These are phyloP conservation scores for Aulographum hederae DNA, from an alignment of 2,329 filamentous ascomycete species.

Conservation along the genomic window DNA sequence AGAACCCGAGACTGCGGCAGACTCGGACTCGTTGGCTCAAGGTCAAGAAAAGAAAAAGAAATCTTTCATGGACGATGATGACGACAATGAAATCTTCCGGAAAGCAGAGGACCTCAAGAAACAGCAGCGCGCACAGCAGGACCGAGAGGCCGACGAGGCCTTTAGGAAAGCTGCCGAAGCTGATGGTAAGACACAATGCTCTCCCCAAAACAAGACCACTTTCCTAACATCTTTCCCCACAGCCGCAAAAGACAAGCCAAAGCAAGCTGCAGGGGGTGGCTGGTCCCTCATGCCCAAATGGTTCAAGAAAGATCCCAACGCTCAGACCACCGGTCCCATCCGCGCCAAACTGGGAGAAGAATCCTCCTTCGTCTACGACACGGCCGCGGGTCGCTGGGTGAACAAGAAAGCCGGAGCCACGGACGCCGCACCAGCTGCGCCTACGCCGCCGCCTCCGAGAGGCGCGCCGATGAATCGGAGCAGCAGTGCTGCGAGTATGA, in stretches of 20 bases:
- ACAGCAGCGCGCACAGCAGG: conserved; percentile 36
- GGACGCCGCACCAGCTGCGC: conserved; percentile 33
- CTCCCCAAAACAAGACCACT: not conserved
- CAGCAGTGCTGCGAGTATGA: conserved; percentile 2
- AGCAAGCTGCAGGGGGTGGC: conserved; percentile 51
- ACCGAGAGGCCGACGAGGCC: conserved; percentile 67
- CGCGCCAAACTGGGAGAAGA: conserved; percentile 87
- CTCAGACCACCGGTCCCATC: conserved; percentile 44
- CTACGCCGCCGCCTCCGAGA: conserved; percentile 56
- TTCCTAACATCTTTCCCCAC: conserved; percentile 1
- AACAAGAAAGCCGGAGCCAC: conserved; percentile 65
- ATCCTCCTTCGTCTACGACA: conserved; percentile 84
- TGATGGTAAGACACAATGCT: conserved; percentile 33
- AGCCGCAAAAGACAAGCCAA: conserved; percentile 38
- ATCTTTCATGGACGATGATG: conserved; percentile 66
- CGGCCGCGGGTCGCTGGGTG: conserved; percentile 93
- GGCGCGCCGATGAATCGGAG: not conserved
- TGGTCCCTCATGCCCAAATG: conserved; percentile 70
- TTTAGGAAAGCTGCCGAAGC: conserved; percentile 67
- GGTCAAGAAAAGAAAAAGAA: conserved; percentile 27
- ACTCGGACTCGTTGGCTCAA: conserved; percentile 19
- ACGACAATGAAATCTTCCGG: conserved; percentile 42
- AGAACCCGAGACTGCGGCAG: conserved; percentile 27
- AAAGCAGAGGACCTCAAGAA: conserved; percentile 34
- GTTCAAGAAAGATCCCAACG: conserved; percentile 58